Evolutionary conservation across 2,329 filamentous ascomycete genomes (phyloP), one percentile per base, ranked within the genome.

Genomic region (Colletotrichum sp.): DNA sequence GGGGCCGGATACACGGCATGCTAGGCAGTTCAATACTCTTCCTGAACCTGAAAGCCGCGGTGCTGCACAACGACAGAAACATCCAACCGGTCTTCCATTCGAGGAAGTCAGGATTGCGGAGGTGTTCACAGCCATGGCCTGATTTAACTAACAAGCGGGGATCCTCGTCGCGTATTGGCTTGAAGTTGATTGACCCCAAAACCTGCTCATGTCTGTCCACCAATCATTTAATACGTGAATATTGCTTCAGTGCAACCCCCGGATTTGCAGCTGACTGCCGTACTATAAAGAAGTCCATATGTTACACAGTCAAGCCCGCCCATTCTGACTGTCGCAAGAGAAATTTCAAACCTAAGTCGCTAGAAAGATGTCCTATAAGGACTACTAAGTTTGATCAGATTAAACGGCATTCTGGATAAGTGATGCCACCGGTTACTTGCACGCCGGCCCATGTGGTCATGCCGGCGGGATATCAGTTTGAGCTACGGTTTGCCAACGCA

Each of bases 211-310:
- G 3, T 28, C n/a, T 24, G 65, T 73, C 70, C 73, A 76, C 62
- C 73, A 76, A 73, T 76, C 73, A 76, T 73, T 43, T 65, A 52
- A 69, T 48, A 73, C 55, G 64, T 60, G 34, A 15, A 24, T 43
- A 72, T 56, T 38, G 56, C 24, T 43, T 15, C 56, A 21, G 67
- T 52, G 26, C 38, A 60, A 71, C 48, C 67, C 68, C 34, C 48
- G 21, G 60, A 36, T 61, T 60, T 38, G 15, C 6, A 30, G 5
- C 16, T 8, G 26, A 71, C 21, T 66, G 67, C 71, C 60, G 34
- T 6, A 10, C 26, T 21, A 15, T 36, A 10, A 21, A 58, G 52
- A 28, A 13, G 9, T 28, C 13, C 15, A 18, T 24, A 58, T 28
- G 55, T 16, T 58, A 26, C 24, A 58, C 3, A 13, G 24, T 18